A percentile compares a stretch with the other conserved stretches of the same genome.
Conservation (phyloP, 2,329 filamentous ascomycete genomes). For the Calonectria ilicicola region DNA sequence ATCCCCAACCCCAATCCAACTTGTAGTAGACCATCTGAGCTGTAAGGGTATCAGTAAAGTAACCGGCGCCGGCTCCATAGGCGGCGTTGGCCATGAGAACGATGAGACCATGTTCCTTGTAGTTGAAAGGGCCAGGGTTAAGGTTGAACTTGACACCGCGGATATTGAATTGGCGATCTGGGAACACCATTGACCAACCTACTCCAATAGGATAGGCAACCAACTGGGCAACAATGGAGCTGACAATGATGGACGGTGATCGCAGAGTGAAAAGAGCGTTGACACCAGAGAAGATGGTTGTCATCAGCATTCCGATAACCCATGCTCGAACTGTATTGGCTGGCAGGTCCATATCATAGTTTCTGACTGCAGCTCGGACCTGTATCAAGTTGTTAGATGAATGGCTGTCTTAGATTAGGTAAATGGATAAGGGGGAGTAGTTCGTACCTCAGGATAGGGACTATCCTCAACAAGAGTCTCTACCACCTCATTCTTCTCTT, state of each 20-base stretch:
- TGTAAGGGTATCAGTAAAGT: neutral
- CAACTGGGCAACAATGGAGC: neutral
- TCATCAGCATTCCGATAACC: constrained; percentile 4
- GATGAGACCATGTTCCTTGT: constrained; percentile 27
- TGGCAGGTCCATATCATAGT: neutral
- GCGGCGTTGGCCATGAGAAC: constrained; percentile 22
- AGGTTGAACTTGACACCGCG: constrained; percentile 8
- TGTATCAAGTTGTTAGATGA: neutral
- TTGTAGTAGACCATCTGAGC: neutral
- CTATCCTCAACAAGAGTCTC: neutral
- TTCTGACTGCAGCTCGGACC: neutral
- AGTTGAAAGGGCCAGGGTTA: constrained; percentile 25
- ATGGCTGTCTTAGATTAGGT: too few species aligned
- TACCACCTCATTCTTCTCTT: neutral
- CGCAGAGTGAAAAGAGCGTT: neutral
- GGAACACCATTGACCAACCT: neutral
- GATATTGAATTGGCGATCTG: neutral
- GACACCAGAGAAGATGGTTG: neutral
- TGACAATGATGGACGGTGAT: neutral
- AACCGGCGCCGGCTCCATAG: neutral
- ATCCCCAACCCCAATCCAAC: constrained; percentile 3
- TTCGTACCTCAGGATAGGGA: neutral
- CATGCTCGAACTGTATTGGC: neutral
- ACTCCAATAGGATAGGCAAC: neutral
- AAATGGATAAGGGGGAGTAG: neutral